phyloP scores from a whole-genome alignment of 352 stramenopile genomes.

The Phytophthora gonapodyides region DNA sequence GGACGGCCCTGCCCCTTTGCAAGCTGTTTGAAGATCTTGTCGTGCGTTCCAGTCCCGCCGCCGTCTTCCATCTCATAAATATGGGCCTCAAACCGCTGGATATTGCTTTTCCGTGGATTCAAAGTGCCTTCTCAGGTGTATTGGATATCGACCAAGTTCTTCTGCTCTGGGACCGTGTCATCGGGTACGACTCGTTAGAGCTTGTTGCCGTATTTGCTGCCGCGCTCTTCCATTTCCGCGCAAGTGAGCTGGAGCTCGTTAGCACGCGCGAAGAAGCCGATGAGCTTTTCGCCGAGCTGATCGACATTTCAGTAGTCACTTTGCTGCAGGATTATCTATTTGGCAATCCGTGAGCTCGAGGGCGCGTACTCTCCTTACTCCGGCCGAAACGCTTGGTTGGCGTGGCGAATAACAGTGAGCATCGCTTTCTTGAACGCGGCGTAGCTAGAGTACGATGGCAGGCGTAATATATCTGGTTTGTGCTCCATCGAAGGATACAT shows the following conservation, averaged over 20 bases:
- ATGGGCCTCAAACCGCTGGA: slow-evolving; percentile 63
- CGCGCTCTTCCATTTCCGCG: slow-evolving; percentile 73
- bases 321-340: slow-evolving; percentile 82
- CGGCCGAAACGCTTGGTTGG: slow-evolving; percentile 40
- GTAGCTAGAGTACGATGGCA: slow-evolving; percentile 64
- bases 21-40: slow-evolving; percentile 78
- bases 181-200: slow-evolving; percentile 74
- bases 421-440: slow-evolving; percentile 51
- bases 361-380: slow-evolving; percentile 23
- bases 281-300: slow-evolving; percentile 69
- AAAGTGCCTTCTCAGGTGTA: slow-evolving; percentile 75
- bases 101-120: slow-evolving; percentile 83
- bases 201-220: slow-evolving; percentile 71
- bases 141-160: slow-evolving; percentile 78
- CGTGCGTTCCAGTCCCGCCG: slow-evolving; percentile 47
- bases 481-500: slow-evolving; percentile 50
- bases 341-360: slow-evolving; percentile 31
- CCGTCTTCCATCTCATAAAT: slow-evolving; percentile 68
- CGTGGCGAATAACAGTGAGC: slow-evolving; percentile 49
- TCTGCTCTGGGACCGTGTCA: slow-evolving; percentile 75
- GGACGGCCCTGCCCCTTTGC: slow-evolving; percentile 70
- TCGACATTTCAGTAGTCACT: slow-evolving; percentile 71
- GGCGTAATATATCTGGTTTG: slow-evolving; percentile 38
- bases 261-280: slow-evolving; percentile 55
- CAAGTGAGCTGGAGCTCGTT: slow-evolving; percentile 53